A percentile compares a stretch with the other conserved stretches of the same genome.
These are phyloP conservation scores for Cyclotella choctawhatcheeana DNA, from an alignment of 108 stramenopile genomes.

Conservation along the genomic window DNA sequence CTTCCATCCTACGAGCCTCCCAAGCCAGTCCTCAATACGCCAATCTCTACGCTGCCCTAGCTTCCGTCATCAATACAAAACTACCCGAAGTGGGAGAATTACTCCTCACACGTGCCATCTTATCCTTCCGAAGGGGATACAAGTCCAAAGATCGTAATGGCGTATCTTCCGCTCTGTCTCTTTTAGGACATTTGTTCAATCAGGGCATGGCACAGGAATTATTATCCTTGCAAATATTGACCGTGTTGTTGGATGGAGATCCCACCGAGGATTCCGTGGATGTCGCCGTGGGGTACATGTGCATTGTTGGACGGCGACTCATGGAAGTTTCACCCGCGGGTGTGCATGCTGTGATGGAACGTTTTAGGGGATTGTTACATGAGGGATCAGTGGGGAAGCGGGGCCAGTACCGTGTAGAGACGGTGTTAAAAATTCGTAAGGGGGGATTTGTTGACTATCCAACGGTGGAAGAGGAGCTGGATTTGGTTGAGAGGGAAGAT, in stretches of 20 bases:
- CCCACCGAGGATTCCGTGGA: slow-evolving; percentile 98
- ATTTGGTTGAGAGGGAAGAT: slow-evolving; percentile 97
- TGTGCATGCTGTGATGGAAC: slow-evolving; percentile 95
- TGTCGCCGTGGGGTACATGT: slow-evolving; percentile 93
- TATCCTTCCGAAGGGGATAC: slow-evolving; percentile 90
- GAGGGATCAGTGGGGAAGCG: slow-evolving; percentile 87
- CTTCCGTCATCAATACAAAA: slow-evolving; percentile 96
- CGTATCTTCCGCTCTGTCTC: slow-evolving; percentile 86
- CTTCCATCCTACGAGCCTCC: slow-evolving; percentile 90
- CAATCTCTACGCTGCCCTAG: slow-evolving; percentile 89
- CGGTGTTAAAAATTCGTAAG: slow-evolving; percentile 86
- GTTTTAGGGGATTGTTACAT: slow-evolving; percentile 93
- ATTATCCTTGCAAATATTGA: slow-evolving; percentile 94
- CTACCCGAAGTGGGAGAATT: slow-evolving; percentile 98
- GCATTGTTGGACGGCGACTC: slow-evolving; percentile 86
- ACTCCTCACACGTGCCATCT: slow-evolving; percentile 81
- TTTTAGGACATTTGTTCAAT: slow-evolving; percentile 97
- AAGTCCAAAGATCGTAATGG: slow-evolving; percentile 86
- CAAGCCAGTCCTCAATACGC: slow-evolving; percentile 83
- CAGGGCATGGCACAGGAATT: slow-evolving; percentile 97
- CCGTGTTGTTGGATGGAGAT: slow-evolving; percentile 91
- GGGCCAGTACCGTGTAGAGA: slow-evolving; percentile 95
- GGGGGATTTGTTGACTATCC: slow-evolving; percentile 87
- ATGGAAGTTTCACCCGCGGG: slow-evolving; percentile 91
- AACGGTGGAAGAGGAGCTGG: slow-evolving; percentile 82